These are phyloP conservation scores for Platanthera zijinensis DNA, from an alignment of 106 monocot species.

Conservation along the genomic window DNA sequence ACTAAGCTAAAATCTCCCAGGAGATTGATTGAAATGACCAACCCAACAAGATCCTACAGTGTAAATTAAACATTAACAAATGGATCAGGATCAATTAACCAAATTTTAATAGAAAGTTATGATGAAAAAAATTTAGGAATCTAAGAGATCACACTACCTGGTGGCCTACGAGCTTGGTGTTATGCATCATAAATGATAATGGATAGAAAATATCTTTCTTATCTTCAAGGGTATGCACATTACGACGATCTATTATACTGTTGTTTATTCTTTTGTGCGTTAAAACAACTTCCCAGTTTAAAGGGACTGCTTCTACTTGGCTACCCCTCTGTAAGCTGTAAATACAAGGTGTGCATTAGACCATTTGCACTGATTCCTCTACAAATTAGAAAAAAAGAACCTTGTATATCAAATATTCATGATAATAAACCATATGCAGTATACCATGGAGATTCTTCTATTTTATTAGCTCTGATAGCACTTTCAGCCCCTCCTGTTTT, in stretches of 20 bases:
- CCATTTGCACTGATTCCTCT: neutral
- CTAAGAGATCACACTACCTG: slow-evolving; percentile 64
- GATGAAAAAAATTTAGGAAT: too few species aligned
- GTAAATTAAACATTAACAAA: too few species aligned
- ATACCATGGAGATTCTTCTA: too few species aligned
- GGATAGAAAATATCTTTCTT: slow-evolving; percentile 75
- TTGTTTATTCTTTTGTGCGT: too few species aligned
- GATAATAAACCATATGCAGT: too few species aligned
- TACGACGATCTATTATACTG: slow-evolving; percentile 45
- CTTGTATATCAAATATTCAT: neutral
- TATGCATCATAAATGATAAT: slow-evolving; percentile 71
- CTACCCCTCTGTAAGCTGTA: slow-evolving; percentile 35
- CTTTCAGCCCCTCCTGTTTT: too few species aligned
- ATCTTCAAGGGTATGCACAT: slow-evolving; percentile 51
- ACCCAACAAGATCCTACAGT: slow-evolving; percentile 89
- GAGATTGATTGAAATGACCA: slow-evolving; percentile 78
- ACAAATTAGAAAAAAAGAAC: neutral
- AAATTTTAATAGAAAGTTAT: too few species aligned
- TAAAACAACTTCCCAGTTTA: too few species aligned
- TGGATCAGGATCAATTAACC: too few species aligned
- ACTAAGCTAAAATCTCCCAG: slow-evolving; percentile 89
- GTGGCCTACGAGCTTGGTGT: slow-evolving; percentile 82
- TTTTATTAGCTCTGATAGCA: too few species aligned
- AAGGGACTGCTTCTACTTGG: slow-evolving; percentile 19
- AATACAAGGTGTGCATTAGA: neutral